These are phyloP conservation scores for Ceratonia siliqua DNA, from an alignment of 306 rosid genomes.

Conservation along the genomic window DNA sequence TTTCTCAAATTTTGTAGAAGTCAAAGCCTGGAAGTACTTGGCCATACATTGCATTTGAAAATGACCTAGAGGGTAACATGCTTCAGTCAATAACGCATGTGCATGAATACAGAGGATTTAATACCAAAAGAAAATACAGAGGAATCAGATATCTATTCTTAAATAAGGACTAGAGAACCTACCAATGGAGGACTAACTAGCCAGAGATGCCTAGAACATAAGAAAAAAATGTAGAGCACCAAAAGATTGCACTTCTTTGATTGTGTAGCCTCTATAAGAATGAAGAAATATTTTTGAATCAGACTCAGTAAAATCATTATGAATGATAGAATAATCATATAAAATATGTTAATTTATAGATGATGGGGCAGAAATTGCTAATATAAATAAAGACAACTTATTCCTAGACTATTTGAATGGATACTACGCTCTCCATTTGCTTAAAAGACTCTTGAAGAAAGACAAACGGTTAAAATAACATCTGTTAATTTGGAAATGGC, in stretches of 20 bases:
- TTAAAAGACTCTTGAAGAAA: neutral
- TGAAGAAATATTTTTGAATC: neutral
- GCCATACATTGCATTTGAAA: slow-evolving; percentile 49
- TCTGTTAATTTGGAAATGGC: slow-evolving; percentile 41
- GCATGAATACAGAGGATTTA: slow-evolving; percentile 42
- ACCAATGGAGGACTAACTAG: neutral
- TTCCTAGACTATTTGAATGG: neutral
- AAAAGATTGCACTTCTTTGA: neutral
- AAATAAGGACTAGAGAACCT: slow-evolving; percentile 22
- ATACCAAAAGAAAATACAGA: slow-evolving; percentile 42
- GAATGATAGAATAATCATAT: neutral
- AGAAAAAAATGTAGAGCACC: neutral
- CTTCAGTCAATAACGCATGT: slow-evolving; percentile 73
- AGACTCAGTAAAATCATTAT: slow-evolving; percentile 1
- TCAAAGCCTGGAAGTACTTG: slow-evolving; percentile 53
- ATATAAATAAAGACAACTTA: neutral
- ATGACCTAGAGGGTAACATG: slow-evolving; percentile 63
- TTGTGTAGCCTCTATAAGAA: neutral
- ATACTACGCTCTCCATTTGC: neutral
- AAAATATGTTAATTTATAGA: neutral
- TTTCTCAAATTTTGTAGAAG: slow-evolving; percentile 38
- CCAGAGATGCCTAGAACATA: neutral
- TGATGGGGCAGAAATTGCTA: neutral
- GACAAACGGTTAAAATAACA: neutral
- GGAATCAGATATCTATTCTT: slow-evolving; percentile 19